Evolutionary conservation across 2,329 filamentous ascomycete genomes (phyloP), one percentile per base, ranked within the genome.

Genomic region (Aspergillus calidoustus): DNA sequence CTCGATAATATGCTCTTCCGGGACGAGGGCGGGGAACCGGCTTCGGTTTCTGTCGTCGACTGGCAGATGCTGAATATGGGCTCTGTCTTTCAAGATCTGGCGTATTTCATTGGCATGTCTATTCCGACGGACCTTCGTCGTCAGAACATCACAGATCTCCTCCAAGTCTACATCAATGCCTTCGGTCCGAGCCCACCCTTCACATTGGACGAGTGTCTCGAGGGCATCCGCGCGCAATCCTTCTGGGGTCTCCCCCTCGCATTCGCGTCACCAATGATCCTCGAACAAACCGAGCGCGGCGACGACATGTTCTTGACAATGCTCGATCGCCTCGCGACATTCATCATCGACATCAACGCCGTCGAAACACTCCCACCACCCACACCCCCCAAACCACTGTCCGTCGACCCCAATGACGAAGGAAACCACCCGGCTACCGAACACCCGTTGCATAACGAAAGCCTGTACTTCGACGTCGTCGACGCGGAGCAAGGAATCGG

Each of bases 271-370:
- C 50, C 50, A 11, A 53, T 53, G 50, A 53, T 53, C 17, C 50
- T 53, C 17, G 50, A 53, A 23, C 50, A 22, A 11, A 41, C 50
- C 4, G 50, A 53, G 7, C 28, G 50, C 13, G 50, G 50, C 3
- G 50, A 53, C n/a, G 50, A 53, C 22, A 53, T 53, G 50, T 53
- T 53, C 23, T 30, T 53, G 1, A 53, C 50, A 8, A 53, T 53
- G 50, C 50, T 53, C 17, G 50, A 53, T 9, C 50, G 50, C 13
- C 28, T 53, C 7, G 50, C 30, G 11, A 38, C 7, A 7, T 53
- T 41, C n/a, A 19, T 53, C 17, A n/a, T 53, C 13, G 50, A 53
- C 17, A 9, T 53, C 9, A 53, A 53, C 50, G 50, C 50, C 5
- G 28, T 53, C 4, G 50, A 53, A 15, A n/a, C 23, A 38, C 50